Evolutionary conservation across 768 basidiomycete species (phyloP).

Genomic region (Termitomyces sp.): DNA sequence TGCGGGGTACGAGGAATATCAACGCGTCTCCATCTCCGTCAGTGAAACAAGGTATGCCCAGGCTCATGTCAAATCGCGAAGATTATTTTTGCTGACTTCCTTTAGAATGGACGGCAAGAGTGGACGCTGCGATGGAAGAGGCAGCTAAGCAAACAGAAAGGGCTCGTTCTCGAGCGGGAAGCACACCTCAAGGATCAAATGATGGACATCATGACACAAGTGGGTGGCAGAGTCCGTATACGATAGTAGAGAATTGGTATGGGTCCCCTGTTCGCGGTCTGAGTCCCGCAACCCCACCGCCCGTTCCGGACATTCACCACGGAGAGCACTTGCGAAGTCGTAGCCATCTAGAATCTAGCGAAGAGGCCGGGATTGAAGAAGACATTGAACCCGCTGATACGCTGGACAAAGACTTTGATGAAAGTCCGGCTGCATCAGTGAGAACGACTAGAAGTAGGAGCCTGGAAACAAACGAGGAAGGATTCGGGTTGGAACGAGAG

Average conservation of each 20-base stretch:
- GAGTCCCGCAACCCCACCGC: too few relatives aligned
- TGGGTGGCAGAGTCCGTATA: constrained; percentile 1
- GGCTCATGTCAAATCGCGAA: too few relatives aligned
- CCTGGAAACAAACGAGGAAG: background rate
- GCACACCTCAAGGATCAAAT: background rate
- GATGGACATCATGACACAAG: background rate
- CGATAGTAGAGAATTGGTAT: background rate
- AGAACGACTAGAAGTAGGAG: background rate
- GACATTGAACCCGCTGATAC: background rate
- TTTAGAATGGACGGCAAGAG: constrained; percentile 3
- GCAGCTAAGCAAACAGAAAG: constrained; percentile 5
- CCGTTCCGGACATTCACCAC: background rate
- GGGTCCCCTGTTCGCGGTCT: background rate
- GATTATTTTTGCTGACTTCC: background rate
- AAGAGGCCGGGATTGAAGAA: background rate
- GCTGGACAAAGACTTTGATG: background rate
- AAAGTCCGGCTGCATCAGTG: background rate
- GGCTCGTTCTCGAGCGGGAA: constrained; percentile 1
- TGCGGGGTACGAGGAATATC: background rate
- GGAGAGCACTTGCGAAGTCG: background rate
- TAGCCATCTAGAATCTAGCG: background rate
- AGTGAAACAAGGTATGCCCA: constrained; percentile 2
- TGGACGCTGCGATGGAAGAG: constrained; percentile 4
- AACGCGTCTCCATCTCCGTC: background rate
- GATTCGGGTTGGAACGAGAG: background rate